Evolutionary conservation across 805 yeast genomes (phyloP).

Genomic region (Yarrowia hollandica): DNA sequence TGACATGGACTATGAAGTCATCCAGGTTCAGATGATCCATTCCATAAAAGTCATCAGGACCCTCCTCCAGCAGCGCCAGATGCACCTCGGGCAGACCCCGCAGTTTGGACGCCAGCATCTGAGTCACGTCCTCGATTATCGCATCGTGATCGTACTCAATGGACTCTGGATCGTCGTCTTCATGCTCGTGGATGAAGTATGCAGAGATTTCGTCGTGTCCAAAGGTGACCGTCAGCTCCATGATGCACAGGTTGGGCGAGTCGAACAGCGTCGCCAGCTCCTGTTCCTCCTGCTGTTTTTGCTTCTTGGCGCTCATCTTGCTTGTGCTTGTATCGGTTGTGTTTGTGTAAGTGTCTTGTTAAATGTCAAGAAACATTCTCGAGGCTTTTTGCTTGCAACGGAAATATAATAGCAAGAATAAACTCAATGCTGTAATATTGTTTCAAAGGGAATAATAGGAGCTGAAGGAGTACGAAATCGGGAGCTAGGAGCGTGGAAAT

Average conservation of each 20-base stretch:
- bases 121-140: constrained; percentile 12
- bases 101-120: constrained; percentile 12
- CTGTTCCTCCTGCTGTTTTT: constrained; percentile 15
- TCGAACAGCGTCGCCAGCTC: constrained; percentile 18
- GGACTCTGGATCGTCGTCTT: constrained; percentile 1
- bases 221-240: constrained; percentile 21
- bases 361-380: too few species aligned
- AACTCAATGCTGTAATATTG: too few species aligned
- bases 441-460: too few species aligned
- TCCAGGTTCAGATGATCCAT: neutral
- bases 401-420: too few species aligned
- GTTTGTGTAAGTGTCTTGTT: constrained; percentile 32
- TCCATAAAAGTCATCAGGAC: neutral
- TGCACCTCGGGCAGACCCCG: neutral
- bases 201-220: constrained; percentile 4
- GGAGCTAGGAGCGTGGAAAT: too few species aligned
- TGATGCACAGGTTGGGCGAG: constrained; percentile 20
- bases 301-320: neutral
- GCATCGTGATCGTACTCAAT: constrained; percentile 24
- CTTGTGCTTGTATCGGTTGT: neutral
- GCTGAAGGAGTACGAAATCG: too few species aligned
- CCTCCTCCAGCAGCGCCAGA: constrained; percentile 13
- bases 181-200: constrained; percentile 18
- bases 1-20: constrained; percentile 3
- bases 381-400: too few species aligned